A percentile compares a stretch with the other conserved stretches of the same genome.
phyloP scores from a whole-genome alignment of 2,329 filamentous ascomycete species.

The Hymenoscyphus infarciens region DNA sequence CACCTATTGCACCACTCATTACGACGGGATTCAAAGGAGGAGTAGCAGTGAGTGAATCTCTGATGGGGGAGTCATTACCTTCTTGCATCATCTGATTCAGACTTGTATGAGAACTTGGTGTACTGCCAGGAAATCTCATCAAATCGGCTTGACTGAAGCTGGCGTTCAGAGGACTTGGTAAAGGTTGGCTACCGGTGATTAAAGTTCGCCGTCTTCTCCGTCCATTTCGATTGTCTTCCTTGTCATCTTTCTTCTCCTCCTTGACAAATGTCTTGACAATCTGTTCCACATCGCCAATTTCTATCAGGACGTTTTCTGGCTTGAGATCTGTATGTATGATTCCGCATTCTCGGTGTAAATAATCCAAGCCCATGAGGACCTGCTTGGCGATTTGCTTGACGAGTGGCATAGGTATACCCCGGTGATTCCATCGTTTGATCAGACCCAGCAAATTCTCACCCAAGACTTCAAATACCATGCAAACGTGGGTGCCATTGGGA shows the following conservation, averaged over 20 bases:
- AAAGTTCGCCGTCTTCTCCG: constrained; percentile 84
- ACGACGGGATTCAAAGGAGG: constrained; percentile 43
- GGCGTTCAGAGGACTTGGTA: constrained; percentile 91
- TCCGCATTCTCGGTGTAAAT: constrained; percentile 94
- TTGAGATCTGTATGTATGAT: constrained; percentile 98
- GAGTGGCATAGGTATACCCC: constrained; percentile 91
- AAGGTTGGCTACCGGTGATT: constrained; percentile 93
- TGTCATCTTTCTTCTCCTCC: constrained; percentile 67
- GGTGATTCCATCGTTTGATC: constrained; percentile 98
- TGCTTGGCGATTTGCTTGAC: constrained; percentile 99
- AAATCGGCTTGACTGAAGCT: constrained; percentile 80
- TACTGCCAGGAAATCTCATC: constrained; percentile 51
- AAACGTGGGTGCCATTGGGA: constrained; percentile 92
- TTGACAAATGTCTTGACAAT: constrained; percentile 97
- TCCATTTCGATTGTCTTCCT: constrained; percentile 90
- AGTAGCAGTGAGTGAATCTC: constrained; percentile 28
- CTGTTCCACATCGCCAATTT: constrained; percentile 98
- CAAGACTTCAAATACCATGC: constrained; percentile 98
- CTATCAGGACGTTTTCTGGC: constrained; percentile 96
- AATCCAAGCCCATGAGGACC: constrained; percentile 90
- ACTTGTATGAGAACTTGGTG: constrained; percentile 65
- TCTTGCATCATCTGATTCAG: constrained; percentile 83
- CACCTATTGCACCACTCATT: constrained; percentile 53
- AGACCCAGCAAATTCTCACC: constrained; percentile 91
- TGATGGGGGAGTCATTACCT: constrained; percentile 52